phyloP scores from a whole-genome alignment of 352 stramenopile genomes.

The Phytophthora pini region DNA sequence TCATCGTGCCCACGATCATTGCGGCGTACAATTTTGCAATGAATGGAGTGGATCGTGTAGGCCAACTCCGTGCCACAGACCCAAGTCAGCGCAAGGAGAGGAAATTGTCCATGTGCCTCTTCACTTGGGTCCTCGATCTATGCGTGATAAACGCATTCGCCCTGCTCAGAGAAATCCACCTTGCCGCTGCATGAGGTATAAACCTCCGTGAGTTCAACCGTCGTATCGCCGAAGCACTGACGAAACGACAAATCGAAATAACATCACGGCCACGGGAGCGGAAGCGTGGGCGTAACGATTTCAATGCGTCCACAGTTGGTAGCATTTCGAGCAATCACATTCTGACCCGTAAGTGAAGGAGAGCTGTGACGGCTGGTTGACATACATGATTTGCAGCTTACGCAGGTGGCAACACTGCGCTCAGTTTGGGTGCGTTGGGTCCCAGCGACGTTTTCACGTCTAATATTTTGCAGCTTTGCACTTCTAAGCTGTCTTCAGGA shows the following conservation, averaged over 20 bases:
- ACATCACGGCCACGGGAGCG: neutral
- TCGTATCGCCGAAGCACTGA: slow-evolving; percentile 1
- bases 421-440: neutral
- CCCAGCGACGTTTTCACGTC: neutral
- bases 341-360: neutral
- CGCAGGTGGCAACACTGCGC: neutral
- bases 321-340: neutral
- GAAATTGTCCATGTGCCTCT: slow-evolving; percentile 7
- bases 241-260: neutral
- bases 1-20: slow-evolving; percentile 5
- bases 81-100: slow-evolving; percentile 9
- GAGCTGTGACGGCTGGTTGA: neutral
- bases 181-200: neutral
- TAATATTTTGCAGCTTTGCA: neutral
- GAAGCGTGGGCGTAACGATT: neutral
- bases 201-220: slow-evolving; percentile 10
- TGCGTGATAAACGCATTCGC: slow-evolving; percentile 9
- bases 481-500: neutral
- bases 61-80: slow-evolving; percentile 8
- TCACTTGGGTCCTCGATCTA: slow-evolving; percentile 14
- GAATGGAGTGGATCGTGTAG: slow-evolving; percentile 10
- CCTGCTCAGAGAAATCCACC: neutral
- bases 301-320: neutral
- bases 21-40: slow-evolving; percentile 11
- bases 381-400: neutral